Percentiles rank a stretch among this genome's conserved stretches.
Evolutionary conservation across 2,329 filamentous ascomycete species (phyloP).

Genomic region (Capronia coronata): DNA sequence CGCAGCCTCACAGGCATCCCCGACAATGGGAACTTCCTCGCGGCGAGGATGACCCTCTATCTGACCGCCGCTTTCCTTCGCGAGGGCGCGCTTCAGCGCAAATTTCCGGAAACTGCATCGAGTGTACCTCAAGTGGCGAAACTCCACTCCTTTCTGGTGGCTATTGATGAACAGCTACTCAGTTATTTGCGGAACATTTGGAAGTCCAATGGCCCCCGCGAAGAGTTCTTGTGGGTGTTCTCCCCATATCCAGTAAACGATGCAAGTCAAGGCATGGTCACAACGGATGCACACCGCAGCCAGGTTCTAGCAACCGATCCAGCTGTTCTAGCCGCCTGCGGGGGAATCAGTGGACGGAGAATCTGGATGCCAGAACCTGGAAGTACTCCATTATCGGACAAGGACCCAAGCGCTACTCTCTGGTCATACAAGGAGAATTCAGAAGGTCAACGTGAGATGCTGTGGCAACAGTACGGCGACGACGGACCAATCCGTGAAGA

Average conservation of each 20-base stretch:
- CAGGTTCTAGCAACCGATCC: neutral
- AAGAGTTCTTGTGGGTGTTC: neutral
- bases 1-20: neutral
- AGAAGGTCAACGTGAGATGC: neutral
- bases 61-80: neutral
- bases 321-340: neutral
- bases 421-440: neutral
- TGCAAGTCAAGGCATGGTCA: too few relatives aligned
- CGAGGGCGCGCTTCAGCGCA: neutral
- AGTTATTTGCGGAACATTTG: neutral
- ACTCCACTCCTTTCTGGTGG: neutral
- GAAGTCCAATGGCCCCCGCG: neutral
- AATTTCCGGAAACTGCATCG: neutral
- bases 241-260: neutral
- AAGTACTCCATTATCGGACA: neutral
- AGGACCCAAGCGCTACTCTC: neutral
- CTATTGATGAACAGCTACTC: neutral
- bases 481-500: neutral
- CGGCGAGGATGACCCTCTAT: constrained; percentile 1
- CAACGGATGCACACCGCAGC: neutral
- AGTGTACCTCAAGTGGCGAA: neutral
- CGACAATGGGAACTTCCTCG: neutral
- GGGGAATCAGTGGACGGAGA: neutral
- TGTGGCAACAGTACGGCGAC: neutral
- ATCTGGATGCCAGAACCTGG: neutral